phyloP scores from a whole-genome alignment of 768 basidiomycete genomes.

The Suillus clintonianus region DNA sequence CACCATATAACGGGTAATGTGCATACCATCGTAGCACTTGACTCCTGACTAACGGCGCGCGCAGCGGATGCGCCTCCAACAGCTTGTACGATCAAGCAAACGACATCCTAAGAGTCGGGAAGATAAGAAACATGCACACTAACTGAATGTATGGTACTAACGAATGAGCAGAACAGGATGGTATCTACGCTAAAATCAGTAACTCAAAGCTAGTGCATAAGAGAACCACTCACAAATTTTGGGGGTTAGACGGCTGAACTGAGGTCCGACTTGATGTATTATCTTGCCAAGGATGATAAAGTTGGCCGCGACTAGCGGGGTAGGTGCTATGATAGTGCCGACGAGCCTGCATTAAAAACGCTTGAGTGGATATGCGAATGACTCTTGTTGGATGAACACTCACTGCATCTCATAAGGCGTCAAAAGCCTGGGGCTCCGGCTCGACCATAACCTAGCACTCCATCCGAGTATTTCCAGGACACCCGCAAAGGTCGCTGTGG shows the following conservation, averaged over 20 bases:
- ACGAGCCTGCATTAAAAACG: conserved; percentile 23
- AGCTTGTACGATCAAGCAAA: conserved; percentile 42
- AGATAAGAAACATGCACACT: background rate
- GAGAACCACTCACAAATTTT: conserved; percentile 21
- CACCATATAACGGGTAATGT: background rate
- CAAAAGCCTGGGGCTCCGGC: conserved; percentile 14
- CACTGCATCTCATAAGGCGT: conserved; percentile 48
- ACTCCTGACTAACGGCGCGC: conserved; percentile 26
- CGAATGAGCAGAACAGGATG: conserved; percentile 11
- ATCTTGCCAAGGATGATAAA: conserved; percentile 56
- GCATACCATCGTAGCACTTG: conserved; percentile 19
- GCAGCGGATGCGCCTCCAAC: conserved; percentile 49
- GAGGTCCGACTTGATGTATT: conserved; percentile 42
- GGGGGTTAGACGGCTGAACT: conserved; percentile 51
- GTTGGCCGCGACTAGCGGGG: conserved; percentile 56
- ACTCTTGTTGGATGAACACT: conserved; percentile 8
- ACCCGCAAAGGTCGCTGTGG: conserved; percentile 49
- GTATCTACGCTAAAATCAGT: conserved; percentile 9
- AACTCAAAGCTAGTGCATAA: background rate
- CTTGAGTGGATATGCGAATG: background rate
- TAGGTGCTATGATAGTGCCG: conserved; percentile 53
- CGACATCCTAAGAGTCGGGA: conserved; percentile 28
- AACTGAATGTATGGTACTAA: conserved; percentile 2
- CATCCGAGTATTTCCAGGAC: conserved; percentile 56
- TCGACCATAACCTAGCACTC: conserved; percentile 56